Percentiles rank a stretch among this genome's conserved stretches.
Conservation (phyloP, 2,329 filamentous ascomycete species). For the Plectosphaerella cucumerina region DNA sequence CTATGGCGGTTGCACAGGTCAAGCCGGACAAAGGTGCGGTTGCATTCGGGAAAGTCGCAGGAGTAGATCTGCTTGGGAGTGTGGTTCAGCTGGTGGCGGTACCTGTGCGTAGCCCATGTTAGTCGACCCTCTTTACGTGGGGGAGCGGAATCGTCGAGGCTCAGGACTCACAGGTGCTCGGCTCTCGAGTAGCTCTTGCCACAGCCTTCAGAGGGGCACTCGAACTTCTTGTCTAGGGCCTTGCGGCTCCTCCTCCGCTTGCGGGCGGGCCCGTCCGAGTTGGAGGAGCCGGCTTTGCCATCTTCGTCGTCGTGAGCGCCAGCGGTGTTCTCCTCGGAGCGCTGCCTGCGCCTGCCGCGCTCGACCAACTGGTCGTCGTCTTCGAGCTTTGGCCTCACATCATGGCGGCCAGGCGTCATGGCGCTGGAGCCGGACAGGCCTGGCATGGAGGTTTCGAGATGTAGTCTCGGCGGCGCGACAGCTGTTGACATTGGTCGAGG, state of each 20-base stretch:
- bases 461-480: conserved; percentile 31
- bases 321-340: conserved; percentile 35
- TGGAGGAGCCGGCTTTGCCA: conserved; percentile 44
- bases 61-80: conserved; percentile 92
- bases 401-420: conserved; percentile 38
- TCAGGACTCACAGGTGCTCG: conserved; percentile 74
- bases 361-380: conserved; percentile 32
- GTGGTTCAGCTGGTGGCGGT: conserved; percentile 94
- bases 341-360: conserved; percentile 35
- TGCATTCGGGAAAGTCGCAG: conserved; percentile 89
- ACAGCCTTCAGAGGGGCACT: conserved; percentile 81
- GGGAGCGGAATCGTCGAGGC: background rate
- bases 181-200: conserved; percentile 96
- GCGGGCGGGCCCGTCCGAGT: conserved; percentile 48
- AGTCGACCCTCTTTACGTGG: conserved; percentile 9
- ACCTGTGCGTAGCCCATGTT: conserved; percentile 33
- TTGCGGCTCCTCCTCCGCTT: conserved; percentile 71
- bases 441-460: conserved; percentile 32
- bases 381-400: conserved; percentile 29
- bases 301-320: conserved; percentile 34
- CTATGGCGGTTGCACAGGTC: conserved; percentile 85
- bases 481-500: conserved; percentile 35
- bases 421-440: conserved; percentile 29
- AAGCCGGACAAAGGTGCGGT: conserved; percentile 85
- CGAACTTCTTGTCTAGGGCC: conserved; percentile 75